Conservation (phyloP, 2,329 filamentous ascomycete species). For the Monosporascus sp. region DNA sequence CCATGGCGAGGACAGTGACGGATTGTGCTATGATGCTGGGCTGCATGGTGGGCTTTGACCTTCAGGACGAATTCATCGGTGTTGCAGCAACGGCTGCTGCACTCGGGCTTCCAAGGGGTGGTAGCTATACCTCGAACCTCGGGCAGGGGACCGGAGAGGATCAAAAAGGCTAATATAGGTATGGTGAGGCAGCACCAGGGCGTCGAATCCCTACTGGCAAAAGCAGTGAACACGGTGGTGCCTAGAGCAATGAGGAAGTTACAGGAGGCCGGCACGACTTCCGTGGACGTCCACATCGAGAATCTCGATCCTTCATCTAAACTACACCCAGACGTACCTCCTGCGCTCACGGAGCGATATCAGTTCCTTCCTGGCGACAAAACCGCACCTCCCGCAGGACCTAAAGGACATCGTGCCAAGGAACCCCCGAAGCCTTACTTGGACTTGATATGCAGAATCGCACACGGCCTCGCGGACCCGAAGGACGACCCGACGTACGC, state of each 20-base stretch:
- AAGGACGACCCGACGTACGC: constrained; percentile 22
- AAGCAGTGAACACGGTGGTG: constrained; percentile 19
- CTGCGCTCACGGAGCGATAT: constrained; percentile 23
- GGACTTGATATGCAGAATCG: constrained; percentile 16
- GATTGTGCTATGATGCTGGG: too few species aligned
- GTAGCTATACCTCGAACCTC: too few species aligned
- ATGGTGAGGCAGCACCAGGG: constrained; percentile 14
- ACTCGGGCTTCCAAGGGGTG: too few species aligned
- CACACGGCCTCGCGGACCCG: constrained; percentile 15
- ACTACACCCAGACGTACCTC: constrained; percentile 17
- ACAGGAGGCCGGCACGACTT: constrained; percentile 11
- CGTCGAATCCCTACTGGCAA: constrained; percentile 12
- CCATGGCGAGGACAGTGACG: too few species aligned
- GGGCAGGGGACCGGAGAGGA: constrained; percentile 2
- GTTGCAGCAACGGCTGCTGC: too few species aligned
- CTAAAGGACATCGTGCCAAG: constrained; percentile 12
- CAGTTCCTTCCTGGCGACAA: constrained; percentile 28
- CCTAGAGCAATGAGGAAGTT: constrained; percentile 11
- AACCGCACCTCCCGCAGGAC: constrained; percentile 26
- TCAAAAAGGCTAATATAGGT: constrained; percentile 19
- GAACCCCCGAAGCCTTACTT: constrained; percentile 11
- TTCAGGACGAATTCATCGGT: too few species aligned
- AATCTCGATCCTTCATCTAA: constrained; percentile 18
- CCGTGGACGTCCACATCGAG: constrained; percentile 21
- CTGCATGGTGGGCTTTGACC: too few species aligned